Percentiles rank a stretch among this genome's conserved stretches.
Evolutionary conservation across 495 filamentous ascomycete species (phyloP).

Genomic region (Aspergillus biplanus): DNA sequence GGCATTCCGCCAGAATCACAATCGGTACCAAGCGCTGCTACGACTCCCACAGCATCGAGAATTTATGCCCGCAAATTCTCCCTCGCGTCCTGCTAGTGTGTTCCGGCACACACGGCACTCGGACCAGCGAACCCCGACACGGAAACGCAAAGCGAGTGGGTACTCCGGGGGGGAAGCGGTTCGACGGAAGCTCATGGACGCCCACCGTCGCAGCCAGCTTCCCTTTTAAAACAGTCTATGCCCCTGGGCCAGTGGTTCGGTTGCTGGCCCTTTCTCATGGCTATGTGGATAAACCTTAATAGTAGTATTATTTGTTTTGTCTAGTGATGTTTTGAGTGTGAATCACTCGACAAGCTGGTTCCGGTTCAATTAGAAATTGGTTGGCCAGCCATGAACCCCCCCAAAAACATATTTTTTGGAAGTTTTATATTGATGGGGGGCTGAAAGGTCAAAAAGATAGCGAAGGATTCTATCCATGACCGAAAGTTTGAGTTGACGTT

Average conservation of each 20-base stretch:
- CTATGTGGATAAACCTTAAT: background rate
- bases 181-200: slow-evolving; percentile 53
- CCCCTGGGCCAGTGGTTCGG: background rate
- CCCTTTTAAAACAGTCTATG: slow-evolving; percentile 36
- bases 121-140: slow-evolving; percentile 47
- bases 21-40: slow-evolving; percentile 68
- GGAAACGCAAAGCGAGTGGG: slow-evolving; percentile 47
- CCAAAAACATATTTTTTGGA: slow-evolving; percentile 5
- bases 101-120: slow-evolving; percentile 49
- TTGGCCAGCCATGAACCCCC: background rate
- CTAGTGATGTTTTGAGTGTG: background rate
- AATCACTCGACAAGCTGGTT: background rate
- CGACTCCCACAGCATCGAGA: slow-evolving; percentile 61
- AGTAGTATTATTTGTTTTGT: slow-evolving; percentile 1
- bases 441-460: slow-evolving; percentile 9
- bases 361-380: background rate
- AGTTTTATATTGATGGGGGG: slow-evolving; percentile 6
- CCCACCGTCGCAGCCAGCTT: slow-evolving; percentile 45
- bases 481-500: slow-evolving; percentile 26
- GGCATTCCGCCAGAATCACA: slow-evolving; percentile 79
- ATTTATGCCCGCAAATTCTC: slow-evolving; percentile 54
- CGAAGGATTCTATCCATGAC: slow-evolving; percentile 14
- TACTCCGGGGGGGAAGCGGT: slow-evolving; percentile 48
- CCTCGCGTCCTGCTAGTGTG: slow-evolving; percentile 49
- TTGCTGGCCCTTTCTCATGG: background rate